Evolutionary conservation across 768 basidiomycete genomes (phyloP), one percentile per base, ranked within the genome.

Genomic region (Dacryopinax primogenitus): DNA sequence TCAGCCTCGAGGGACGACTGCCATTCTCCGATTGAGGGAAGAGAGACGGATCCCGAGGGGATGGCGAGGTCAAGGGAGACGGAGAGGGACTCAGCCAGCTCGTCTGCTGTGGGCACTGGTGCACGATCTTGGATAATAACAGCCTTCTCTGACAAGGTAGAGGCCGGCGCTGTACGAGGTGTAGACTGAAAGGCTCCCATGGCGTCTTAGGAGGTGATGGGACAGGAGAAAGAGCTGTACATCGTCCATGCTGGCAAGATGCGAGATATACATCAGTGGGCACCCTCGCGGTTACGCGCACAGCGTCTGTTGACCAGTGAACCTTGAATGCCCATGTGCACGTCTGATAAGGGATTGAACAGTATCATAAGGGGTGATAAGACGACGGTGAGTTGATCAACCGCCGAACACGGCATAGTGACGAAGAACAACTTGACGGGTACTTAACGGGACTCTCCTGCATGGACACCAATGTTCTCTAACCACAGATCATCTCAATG

Each of bases 1-100:
- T 69, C 68, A 67, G 12, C 21, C 51, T 58, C 51, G 51, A 58
- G 15, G 15, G 26, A 23, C 26, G 51, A 3, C 30, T 58, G 51
- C 51, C 51, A 58, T 23, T 4, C 3, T 6, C 26, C 51, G 23
- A 58, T 30, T 15, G 26, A 23, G 26, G 4, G 4, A 6, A 58
- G 51, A 9, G 51, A 11, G 51, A 58, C 26, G 13, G 51, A 13
- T 3, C 51, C 51, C 51, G 51, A 28, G 51, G 51, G 51, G 13
- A 30, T 4, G 51, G 51, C 26, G 51, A 58, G 51, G 26, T 58
- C 51, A 6, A 58, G 51, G 51, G 26, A 9, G 51, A 58, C 26
- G 26, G 3, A 3, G 51, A 58, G 51, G 4, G 51, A 23, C 18
- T 58, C 51, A 30, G 26, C 51, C 26, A 58, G 51, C 51, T 58